A percentile compares a stretch with the other conserved stretches of the same genome.
These are phyloP conservation scores for Irpex lacteus DNA, from an alignment of 1,284 basidiomycete genomes.

Conservation along the genomic window DNA sequence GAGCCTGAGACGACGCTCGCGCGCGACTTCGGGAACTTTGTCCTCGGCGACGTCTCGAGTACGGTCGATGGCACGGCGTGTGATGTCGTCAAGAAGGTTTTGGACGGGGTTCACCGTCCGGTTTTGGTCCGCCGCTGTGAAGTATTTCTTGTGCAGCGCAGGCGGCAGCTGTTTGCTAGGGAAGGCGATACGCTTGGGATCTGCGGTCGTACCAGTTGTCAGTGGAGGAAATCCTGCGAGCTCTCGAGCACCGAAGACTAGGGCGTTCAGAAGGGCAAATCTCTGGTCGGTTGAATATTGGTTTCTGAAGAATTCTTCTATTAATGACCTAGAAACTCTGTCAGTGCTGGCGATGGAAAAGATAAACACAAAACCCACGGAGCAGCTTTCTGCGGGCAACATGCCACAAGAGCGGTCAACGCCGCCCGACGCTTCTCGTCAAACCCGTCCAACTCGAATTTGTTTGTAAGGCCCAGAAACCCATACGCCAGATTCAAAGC, in stretches of 20 bases:
- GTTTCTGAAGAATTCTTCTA: conserved; percentile 90
- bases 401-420: conserved; percentile 77
- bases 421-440: conserved; percentile 76
- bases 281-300: conserved; percentile 89
- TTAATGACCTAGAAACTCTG: conserved; percentile 56
- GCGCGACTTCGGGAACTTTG: conserved; percentile 57
- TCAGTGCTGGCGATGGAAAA: conserved; percentile 4
- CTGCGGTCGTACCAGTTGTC: conserved; percentile 22
- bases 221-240: conserved; percentile 69
- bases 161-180: conserved; percentile 80
- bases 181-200: conserved; percentile 49
- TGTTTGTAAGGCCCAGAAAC: conserved; percentile 77
- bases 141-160: conserved; percentile 66
- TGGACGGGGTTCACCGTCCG: conserved; percentile 39
- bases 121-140: conserved; percentile 37
- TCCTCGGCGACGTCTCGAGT: conserved; percentile 47
- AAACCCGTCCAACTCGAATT: conserved; percentile 80
- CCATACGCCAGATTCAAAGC: conserved; percentile 79
- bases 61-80: conserved; percentile 53
- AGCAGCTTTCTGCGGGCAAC: conserved; percentile 72
- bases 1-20: conserved; percentile 77
- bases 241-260: conserved; percentile 85
- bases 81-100: conserved; percentile 57
- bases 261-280: conserved; percentile 79
- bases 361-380: conserved; percentile 55